A percentile compares a stretch with the other conserved stretches of the same genome.
Evolutionary conservation across 352 stramenopile genomes (phyloP).

Genomic region (Saprolegnia parasitica): DNA sequence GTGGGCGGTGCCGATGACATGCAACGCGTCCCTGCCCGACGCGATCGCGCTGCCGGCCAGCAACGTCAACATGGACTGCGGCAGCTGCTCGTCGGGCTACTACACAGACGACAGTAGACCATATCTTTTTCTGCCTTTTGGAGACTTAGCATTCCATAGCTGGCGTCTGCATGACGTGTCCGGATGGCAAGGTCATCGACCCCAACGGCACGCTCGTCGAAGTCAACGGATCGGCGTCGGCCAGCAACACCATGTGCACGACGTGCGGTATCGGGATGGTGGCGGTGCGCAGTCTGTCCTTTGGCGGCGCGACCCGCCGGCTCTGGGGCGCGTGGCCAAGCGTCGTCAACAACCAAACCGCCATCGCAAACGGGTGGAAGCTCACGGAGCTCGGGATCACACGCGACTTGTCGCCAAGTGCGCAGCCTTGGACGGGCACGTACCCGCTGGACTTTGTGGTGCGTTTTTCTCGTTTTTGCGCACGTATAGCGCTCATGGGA

Average conservation of each 20-base stretch:
- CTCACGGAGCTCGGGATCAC: slow-evolving; percentile 27
- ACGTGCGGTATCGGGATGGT: slow-evolving; percentile 5
- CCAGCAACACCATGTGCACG: slow-evolving; percentile 13
- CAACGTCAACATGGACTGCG: slow-evolving; percentile 42
- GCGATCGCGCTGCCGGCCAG: slow-evolving; percentile 44
- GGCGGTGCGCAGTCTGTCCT: slow-evolving; percentile 2
- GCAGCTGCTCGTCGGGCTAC: slow-evolving; percentile 49
- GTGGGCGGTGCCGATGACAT: slow-evolving; percentile 67
- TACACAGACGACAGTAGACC: slow-evolving; percentile 33
- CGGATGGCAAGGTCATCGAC: slow-evolving; percentile 33
- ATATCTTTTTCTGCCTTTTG: not conserved
- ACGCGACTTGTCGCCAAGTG: slow-evolving; percentile 5
- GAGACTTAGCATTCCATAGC: not conserved
- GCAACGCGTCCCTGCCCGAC: slow-evolving; percentile 40
- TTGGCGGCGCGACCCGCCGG: slow-evolving; percentile 9
- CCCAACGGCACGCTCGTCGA: slow-evolving; percentile 5
- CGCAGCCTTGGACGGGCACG: not conserved
- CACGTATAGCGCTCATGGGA: not conserved
- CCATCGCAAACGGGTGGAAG: slow-evolving; percentile 25
- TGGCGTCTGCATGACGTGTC: slow-evolving; percentile 42
- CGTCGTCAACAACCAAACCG: slow-evolving; percentile 24
- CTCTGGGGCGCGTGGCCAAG: slow-evolving; percentile 20
- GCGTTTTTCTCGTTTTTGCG: not conserved
- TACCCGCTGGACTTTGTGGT: slow-evolving; percentile 8
- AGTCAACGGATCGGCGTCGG: slow-evolving; percentile 1